A percentile compares a stretch with the other conserved stretches of the same genome.
These are phyloP conservation scores for Chenopodium formosanum DNA, from an alignment of 148 eudicot species.

Conservation along the genomic window DNA sequence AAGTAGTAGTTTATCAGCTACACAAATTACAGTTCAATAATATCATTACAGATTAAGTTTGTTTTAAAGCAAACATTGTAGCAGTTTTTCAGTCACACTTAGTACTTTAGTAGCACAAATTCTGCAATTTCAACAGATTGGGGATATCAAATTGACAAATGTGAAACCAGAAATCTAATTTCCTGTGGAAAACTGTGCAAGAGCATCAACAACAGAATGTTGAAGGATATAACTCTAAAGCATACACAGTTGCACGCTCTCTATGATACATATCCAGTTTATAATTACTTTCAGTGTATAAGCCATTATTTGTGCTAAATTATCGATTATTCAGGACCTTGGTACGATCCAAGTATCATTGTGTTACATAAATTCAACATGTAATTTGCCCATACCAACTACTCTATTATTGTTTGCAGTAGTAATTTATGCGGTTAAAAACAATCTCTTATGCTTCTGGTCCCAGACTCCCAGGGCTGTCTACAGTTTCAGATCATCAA, in stretches of 20 bases:
- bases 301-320: not conserved
- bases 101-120: too few species aligned
- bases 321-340: not conserved
- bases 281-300: not conserved
- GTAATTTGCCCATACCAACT: not conserved
- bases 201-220: not conserved
- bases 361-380: conserved; percentile 8
- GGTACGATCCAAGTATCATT: not conserved
- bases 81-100: too few species aligned
- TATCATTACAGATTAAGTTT: too few species aligned
- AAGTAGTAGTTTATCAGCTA: too few species aligned
- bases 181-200: not conserved
- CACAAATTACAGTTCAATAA: too few species aligned
- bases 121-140: too few species aligned
- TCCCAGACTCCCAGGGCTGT: not conserved
- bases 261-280: not conserved
- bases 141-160: too few species aligned
- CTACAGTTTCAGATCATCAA: conserved; percentile 6
- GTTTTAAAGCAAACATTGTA: too few species aligned
- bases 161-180: too few species aligned
- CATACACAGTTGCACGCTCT: not conserved
- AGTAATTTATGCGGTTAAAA: not conserved
- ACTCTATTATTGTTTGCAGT: not conserved
- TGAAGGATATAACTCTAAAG: not conserved
- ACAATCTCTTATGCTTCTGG: not conserved